Conservation (phyloP, 2,329 filamentous ascomycete species). For the Cladosporium sp. region DNA sequence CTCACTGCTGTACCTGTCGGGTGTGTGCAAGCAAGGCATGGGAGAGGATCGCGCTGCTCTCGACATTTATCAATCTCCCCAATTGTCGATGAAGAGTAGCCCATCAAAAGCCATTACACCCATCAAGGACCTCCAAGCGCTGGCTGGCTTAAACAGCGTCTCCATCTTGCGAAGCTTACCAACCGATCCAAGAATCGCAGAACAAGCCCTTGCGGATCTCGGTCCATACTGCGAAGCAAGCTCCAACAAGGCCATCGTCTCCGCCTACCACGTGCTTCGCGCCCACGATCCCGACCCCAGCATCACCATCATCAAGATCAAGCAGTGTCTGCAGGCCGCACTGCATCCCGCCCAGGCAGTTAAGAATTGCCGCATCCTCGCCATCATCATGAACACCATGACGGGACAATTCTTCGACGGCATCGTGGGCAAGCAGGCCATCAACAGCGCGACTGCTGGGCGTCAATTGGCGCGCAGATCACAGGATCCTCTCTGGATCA, state of each 20-base stretch:
- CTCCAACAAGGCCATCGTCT: constrained; percentile 69
- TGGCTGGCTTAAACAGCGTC: constrained; percentile 47
- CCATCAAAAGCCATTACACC: constrained; percentile 20
- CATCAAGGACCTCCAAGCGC: constrained; percentile 40
- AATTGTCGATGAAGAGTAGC: constrained; percentile 48
- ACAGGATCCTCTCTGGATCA: constrained; percentile 35
- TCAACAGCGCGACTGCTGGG: constrained; percentile 45
- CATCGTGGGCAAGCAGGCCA: constrained; percentile 62
- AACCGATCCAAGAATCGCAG: constrained; percentile 44
- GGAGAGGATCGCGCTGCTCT: constrained; percentile 69
- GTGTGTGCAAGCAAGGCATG: constrained; percentile 70
- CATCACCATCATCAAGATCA: constrained; percentile 69
- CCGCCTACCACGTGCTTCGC: constrained; percentile 72
- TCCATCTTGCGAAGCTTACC: constrained; percentile 41
- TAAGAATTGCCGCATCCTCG: constrained; percentile 74
- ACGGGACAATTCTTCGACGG: constrained; percentile 76
- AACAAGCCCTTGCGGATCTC: constrained; percentile 60
- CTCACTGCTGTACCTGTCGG: constrained; percentile 62
- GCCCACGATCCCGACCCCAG: constrained; percentile 60
- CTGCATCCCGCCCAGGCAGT: constrained; percentile 65
- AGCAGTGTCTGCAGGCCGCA: constrained; percentile 70
- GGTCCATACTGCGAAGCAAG: constrained; percentile 65
- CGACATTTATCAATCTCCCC: constrained; percentile 58
- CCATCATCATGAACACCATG: constrained; percentile 82
- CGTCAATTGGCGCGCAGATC: constrained; percentile 54